Evolutionary conservation across 805 yeast genomes (phyloP), one percentile per base, ranked within the genome.

Genomic region (Lipomyces spencermartinsiae): DNA sequence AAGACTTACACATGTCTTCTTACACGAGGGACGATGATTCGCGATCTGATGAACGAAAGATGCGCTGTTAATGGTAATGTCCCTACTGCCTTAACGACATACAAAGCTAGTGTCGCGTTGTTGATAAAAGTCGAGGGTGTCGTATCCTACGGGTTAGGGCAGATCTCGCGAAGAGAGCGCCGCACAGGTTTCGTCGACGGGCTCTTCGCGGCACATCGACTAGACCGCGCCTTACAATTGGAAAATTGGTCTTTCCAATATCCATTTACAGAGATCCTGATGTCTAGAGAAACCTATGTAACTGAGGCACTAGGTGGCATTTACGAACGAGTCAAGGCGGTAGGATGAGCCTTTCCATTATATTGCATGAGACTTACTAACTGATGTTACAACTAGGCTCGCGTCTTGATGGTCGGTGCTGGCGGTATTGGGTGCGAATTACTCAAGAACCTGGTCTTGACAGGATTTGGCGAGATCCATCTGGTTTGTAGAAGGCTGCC

Each of bases 361-460:
- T 34, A 19, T 12, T 25, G 31, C 29, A 22, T n/a, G 2, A 16
- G 29, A 14, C 29, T 31, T 2, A 56, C 16, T n/a, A 14, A 31
- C 59, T 56, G 4, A 58, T 14, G 16, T 16, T 34, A 14, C 29
- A 25, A 25, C 19, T 34, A 68, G 71, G 65, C 71, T 4, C 64
- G 86, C 70, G 91, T 93, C 14, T 80, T 93, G 35, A 81, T 93
- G 79, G 96, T 93, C 1, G 98, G 98, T 3, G 97, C 98, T 0
- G 98, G 98, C 37, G 98, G 98, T 6, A 93, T 93, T 71, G 98
- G 98, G 1, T 93, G 97, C 77, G 98, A 93, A 77, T 80, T 93
- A 58, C 81, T 93, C 66, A 93, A 93, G 76, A 90, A 93, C 75
- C 80, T 93, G 61, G 86, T 91, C 4, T 79, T 92, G 70, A 83